Percentiles rank a stretch among this genome's conserved stretches.
Conservation (phyloP, 805 yeast genomes). For the Candida fluviatilis region DNA sequence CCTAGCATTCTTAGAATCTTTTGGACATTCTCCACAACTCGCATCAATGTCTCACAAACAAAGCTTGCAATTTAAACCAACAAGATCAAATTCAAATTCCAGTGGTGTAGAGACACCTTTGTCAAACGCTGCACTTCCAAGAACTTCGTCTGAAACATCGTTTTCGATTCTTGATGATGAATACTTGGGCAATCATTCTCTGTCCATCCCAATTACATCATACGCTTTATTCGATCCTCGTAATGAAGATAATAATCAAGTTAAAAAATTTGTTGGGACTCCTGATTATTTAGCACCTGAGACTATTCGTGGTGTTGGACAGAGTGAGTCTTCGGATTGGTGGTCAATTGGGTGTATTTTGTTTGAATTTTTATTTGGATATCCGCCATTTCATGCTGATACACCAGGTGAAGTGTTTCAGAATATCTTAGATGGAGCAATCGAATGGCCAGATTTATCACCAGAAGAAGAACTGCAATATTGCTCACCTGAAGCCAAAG, state of each 20-base stretch:
- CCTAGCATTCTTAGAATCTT: conserved; percentile 10
- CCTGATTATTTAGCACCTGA: conserved; percentile 98
- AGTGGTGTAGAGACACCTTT: conserved; percentile 47
- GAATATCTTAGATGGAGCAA: conserved; percentile 67
- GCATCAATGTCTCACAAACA: conserved; percentile 1
- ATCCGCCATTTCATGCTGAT: conserved; percentile 88
- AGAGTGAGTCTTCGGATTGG: conserved; percentile 91
- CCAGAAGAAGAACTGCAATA: conserved; percentile 48
- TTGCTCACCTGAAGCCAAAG: conserved; percentile 67
- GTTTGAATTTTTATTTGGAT: conserved; percentile 88
- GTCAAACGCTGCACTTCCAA: conserved; percentile 42
- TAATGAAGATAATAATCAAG: conserved; percentile 36
- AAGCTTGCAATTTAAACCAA: conserved; percentile 4
- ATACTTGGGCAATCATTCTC: conserved; percentile 24
- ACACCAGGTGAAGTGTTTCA: conserved; percentile 79
- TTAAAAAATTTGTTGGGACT: conserved; percentile 83
- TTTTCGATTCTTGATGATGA: conserved; percentile 54
- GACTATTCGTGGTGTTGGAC: conserved; percentile 79
- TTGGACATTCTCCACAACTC: conserved; percentile 4
- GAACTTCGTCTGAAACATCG: conserved; percentile 54
- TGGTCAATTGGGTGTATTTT: conserved; percentile 97
- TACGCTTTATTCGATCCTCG: conserved; percentile 76
- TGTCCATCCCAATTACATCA: conserved; percentile 17
- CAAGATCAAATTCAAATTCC: conserved; percentile 28
- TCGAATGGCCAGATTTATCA: conserved; percentile 79